phyloP scores from a whole-genome alignment of 306 rosid species.

The Senna siamea region DNA sequence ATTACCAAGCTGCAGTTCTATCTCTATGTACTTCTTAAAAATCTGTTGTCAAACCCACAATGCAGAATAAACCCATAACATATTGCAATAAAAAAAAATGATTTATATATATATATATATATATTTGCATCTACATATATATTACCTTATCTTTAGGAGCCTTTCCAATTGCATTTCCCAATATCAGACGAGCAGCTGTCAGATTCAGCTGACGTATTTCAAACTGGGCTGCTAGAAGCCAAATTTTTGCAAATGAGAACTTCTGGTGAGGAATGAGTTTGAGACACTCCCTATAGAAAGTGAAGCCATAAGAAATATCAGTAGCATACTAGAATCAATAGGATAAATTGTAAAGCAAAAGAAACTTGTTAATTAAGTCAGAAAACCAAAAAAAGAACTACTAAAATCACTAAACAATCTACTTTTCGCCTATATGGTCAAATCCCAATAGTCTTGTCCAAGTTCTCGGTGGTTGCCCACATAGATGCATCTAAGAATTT shows the following conservation, averaged over 20 bases:
- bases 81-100: slow-evolving; percentile 14
- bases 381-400: background rate
- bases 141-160: slow-evolving; percentile 96
- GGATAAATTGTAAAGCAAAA: background rate
- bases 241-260: slow-evolving; percentile 88
- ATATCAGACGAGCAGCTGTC: slow-evolving; percentile 68
- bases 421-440: too few species aligned
- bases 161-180: slow-evolving; percentile 88
- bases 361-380: background rate
- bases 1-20: slow-evolving; percentile 88
- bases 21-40: slow-evolving; percentile 94
- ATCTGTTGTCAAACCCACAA: slow-evolving; percentile 55
- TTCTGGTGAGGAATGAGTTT: slow-evolving; percentile 78
- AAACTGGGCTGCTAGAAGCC: slow-evolving; percentile 95
- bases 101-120: too few species aligned
- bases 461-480: too few species aligned
- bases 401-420: too few species aligned
- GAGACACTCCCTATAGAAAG: slow-evolving; percentile 60
- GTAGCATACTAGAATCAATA: too few species aligned
- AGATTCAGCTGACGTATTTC: slow-evolving; percentile 91
- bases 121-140: background rate
- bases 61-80: slow-evolving; percentile 21
- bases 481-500: too few species aligned
- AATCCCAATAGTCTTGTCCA: too few species aligned
- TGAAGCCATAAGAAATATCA: slow-evolving; percentile 21